Evolutionary conservation across 371 early-diverging fungal genomes (phyloP).

Genomic region (Actinomucor elegans): DNA sequence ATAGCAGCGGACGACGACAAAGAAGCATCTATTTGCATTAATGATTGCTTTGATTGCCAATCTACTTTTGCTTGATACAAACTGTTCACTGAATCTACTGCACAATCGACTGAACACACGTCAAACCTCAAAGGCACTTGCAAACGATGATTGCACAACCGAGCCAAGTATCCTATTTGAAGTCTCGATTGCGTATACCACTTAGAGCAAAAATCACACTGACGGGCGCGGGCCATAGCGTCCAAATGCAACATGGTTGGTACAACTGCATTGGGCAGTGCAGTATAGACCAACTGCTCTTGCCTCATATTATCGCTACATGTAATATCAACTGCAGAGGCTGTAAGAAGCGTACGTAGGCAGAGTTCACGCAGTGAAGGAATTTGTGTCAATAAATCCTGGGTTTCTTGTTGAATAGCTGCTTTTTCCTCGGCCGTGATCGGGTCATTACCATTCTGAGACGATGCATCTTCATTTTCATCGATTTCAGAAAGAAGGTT

Average conservation of each 20-base stretch:
- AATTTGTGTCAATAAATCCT: constrained; percentile 1
- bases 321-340: neutral
- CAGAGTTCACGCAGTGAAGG: constrained; percentile 2
- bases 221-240: constrained; percentile 7
- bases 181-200: constrained; percentile 28
- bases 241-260: neutral
- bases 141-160: constrained; percentile 27
- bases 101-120: constrained; percentile 34
- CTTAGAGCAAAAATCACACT: constrained; percentile 33
- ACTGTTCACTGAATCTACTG: constrained; percentile 8
- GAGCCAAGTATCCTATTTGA: constrained; percentile 30
- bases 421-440: neutral
- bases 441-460: neutral
- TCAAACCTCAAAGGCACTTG: constrained; percentile 31
- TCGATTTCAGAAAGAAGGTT: constrained; percentile 9
- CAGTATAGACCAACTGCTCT: neutral
- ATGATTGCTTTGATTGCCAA: constrained; percentile 19
- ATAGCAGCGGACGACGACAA: neutral
- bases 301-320: neutral
- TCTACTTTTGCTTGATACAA: constrained; percentile 12
- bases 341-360: neutral
- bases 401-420: neutral
- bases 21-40: constrained; percentile 2
- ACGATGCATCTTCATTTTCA: neutral
- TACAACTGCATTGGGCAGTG: constrained; percentile 1